Evolutionary conservation across 306 rosid genomes (phyloP), one percentile per base, ranked within the genome.

Genomic region (Trichosanthes truncata): DNA sequence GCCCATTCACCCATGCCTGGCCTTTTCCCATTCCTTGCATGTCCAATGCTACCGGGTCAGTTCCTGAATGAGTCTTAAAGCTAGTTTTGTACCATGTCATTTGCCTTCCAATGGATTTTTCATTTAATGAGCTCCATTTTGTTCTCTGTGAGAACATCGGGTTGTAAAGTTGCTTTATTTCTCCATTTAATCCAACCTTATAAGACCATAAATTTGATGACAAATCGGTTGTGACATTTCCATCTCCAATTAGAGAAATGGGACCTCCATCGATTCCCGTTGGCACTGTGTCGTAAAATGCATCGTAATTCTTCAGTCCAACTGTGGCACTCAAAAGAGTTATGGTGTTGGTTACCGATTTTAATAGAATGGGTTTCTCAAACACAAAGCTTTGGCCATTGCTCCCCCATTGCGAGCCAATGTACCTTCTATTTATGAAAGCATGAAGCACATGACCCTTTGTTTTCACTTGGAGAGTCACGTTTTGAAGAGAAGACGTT

Each of bases 171-270:
- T 63, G n/a, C 2, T 63, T 63, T 85, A 82, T 52, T 84, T 86
- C 51, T 31, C 94, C 92, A 62, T 84, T 4, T 21, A 90, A 77
- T 1, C 93, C 90, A 61, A 85, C 81, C 67, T 81, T 80, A 80
- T 86, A 84, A 0, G 29, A 41, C 89, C 94, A 87, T 59, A 63
- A 33, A 63, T 63, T 63, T 17, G 71, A 63, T 17, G 13, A 63
- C 25, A 63, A 33, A 17, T 63, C 45, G 0, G 4, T 33, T 5
- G 77, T 61, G 14, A 21, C 20, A 38, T 52, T 31, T 25, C 59
- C 55, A 15, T 49, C 15, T 35, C 25, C 21, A 52, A 53, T 17
- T 63, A 40, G 20, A 33, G 53, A 26, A 5, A 3, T 5, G 1
- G 23, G 45, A 35, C 45, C 71, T 6, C 45, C 45, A 1, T 33